Percentiles rank a stretch among this genome's conserved stretches.
phyloP scores from a whole-genome alignment of 2,329 filamentous ascomycete species.

The Epichloe brachyelytri region DNA sequence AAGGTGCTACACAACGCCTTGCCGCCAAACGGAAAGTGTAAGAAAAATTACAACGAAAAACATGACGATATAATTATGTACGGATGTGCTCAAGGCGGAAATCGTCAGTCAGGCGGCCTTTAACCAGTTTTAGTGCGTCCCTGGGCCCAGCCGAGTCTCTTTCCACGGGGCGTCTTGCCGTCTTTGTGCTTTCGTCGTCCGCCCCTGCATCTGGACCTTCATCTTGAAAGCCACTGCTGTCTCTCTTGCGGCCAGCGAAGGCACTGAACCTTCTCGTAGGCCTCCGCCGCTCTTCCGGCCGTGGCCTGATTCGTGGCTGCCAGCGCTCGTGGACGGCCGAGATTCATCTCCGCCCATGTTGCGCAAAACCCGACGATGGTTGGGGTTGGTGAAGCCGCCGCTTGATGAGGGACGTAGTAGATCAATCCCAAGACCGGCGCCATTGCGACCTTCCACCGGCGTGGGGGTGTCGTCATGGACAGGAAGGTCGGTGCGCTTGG shows the following conservation, averaged over 20 bases:
- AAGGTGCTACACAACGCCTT: no score
- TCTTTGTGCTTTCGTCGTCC: conserved; percentile 10
- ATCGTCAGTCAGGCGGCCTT: not conserved
- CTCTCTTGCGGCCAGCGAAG: conserved; percentile 17
- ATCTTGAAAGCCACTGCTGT: conserved; percentile 9
- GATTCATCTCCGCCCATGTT: conserved; percentile 9
- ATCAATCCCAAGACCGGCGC: conserved; percentile 16
- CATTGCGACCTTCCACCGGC: conserved; percentile 19
- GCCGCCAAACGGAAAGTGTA: no score
- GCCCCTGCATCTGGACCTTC: conserved; percentile 11
- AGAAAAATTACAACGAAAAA: no score
- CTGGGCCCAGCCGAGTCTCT: conserved; percentile 6
- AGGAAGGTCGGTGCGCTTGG: conserved; percentile 26
- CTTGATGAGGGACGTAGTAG: conserved; percentile 21
- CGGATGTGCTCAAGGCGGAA: no score
- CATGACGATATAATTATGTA: no score
- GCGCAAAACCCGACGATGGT: conserved; percentile 9
- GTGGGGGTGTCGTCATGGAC: conserved; percentile 35
- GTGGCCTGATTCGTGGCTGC: conserved; percentile 13
- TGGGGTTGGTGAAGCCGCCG: conserved; percentile 14
- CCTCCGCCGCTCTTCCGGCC: conserved; percentile 18
- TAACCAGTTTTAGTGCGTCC: conserved; percentile 11
- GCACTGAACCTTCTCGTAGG: conserved; percentile 24
- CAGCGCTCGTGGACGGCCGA: conserved; percentile 21
- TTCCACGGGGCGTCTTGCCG: conserved; percentile 5